These are phyloP conservation scores for Phialocephala subalpina DNA, from an alignment of 2,329 filamentous ascomycete species.

Conservation along the genomic window DNA sequence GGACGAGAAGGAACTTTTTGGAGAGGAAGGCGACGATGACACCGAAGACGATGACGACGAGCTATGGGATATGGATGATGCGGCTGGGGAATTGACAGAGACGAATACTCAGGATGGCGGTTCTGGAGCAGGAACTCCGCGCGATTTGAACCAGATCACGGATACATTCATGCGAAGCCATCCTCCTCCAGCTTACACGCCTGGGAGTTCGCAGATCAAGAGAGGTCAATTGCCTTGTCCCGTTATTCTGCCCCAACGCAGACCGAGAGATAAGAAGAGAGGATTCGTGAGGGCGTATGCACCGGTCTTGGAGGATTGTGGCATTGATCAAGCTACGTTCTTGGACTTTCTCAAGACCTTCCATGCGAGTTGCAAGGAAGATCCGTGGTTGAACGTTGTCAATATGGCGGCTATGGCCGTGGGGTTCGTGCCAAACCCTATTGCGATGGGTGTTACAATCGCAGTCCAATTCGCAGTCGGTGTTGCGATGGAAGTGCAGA, in stretches of 20 bases:
- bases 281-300: slow-evolving; percentile 63
- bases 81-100: slow-evolving; percentile 10
- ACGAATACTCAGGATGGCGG: slow-evolving; percentile 16
- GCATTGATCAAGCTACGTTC: slow-evolving; percentile 57
- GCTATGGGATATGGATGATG: slow-evolving; percentile 40
- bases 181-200: slow-evolving; percentile 32
- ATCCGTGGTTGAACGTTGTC: slow-evolving; percentile 49
- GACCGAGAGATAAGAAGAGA: slow-evolving; percentile 55
- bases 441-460: slow-evolving; percentile 52
- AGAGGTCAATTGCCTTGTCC: slow-evolving; percentile 48
- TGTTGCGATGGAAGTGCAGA: slow-evolving; percentile 48
- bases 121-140: neutral
- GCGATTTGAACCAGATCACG: slow-evolving; percentile 24
- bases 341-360: slow-evolving; percentile 57
- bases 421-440: slow-evolving; percentile 49
- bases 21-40: slow-evolving; percentile 21
- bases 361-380: slow-evolving; percentile 51
- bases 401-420: slow-evolving; percentile 51
- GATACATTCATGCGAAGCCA: slow-evolving; percentile 33
- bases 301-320: slow-evolving; percentile 53
- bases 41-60: slow-evolving; percentile 38
- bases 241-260: slow-evolving; percentile 60
- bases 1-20: slow-evolving; percentile 8
- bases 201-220: neutral
- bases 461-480: slow-evolving; percentile 53